Evolutionary conservation across 192 early-diverging fungal genomes (phyloP), one percentile per base, ranked within the genome.

Genomic region (Coemansia sp.): DNA sequence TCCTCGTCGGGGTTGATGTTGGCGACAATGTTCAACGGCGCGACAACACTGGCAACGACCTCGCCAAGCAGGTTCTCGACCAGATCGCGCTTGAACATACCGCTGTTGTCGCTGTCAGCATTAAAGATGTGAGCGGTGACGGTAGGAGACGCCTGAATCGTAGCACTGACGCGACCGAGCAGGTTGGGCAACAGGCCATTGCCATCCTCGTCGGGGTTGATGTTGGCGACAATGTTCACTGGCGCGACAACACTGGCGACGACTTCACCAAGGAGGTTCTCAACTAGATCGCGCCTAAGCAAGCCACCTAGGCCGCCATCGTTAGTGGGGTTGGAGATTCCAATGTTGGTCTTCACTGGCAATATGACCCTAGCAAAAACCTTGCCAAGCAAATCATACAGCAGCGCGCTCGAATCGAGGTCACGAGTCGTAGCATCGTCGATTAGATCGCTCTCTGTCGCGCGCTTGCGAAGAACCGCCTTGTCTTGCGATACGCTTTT

Each of bases 1-100:
- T 79, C 64, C 65, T 79, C 77, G 27, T 79, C 69, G 2, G 71
- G 72, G 50, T 79, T 70, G 61, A 73, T 73, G 67, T 73, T 73
- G 61, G 71, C 72, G 43, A 68, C 70, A 24, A 78, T 71, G 65
- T 71, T 76, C 20, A 76, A 15, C 4, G 75, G 75, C 5, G 75
- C 75, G 27, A 71, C 69, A 8, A 41, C 75, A 40, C 69, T 76
- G 43, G 69, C 69, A 22, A 71, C 20, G 22, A 76, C 65, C 33
- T 72, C 75, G n/a, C 75, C 75, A 29, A 78, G 67, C 20, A 77
- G 52, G 15, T 68, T 63, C 13, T 74, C 69, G 3, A 80, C 52
- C 3, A 80, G 49, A 29, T 74, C 69, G 34, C 78, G 78, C 6
- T 62, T 63, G 5, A 47, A 29, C 65, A 43, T 27, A 1, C 27